Percentiles rank a stretch among this genome's conserved stretches.
These are phyloP conservation scores for Blastomyces percursus DNA, from an alignment of 2,329 filamentous ascomycete species.

Conservation along the genomic window DNA sequence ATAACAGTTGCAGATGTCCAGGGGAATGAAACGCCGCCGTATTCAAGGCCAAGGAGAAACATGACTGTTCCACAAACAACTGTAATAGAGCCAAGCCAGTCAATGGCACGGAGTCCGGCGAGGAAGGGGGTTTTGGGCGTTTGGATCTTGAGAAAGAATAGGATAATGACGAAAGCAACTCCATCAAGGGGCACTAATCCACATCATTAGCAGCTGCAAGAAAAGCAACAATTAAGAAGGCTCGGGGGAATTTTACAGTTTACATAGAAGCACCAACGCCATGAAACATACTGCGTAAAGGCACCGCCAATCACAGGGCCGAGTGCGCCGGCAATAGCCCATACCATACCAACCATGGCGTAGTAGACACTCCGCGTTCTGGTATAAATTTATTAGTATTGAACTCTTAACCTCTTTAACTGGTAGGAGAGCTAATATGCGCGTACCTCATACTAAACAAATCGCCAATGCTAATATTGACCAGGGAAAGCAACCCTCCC, in stretches of 20 bases:
- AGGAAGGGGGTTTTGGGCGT: slow-evolving; percentile 48
- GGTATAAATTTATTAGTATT: neutral
- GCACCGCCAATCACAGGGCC: slow-evolving; percentile 53
- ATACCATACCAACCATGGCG: slow-evolving; percentile 50
- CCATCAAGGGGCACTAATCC: slow-evolving; percentile 46
- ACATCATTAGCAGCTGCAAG: slow-evolving; percentile 3
- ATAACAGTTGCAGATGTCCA: slow-evolving; percentile 66
- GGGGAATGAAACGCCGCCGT: slow-evolving; percentile 62
- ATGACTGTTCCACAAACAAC: slow-evolving; percentile 71
- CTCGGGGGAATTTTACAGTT: slow-evolving; percentile 34
- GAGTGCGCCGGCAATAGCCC: slow-evolving; percentile 49
- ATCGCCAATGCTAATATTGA: slow-evolving; percentile 54
- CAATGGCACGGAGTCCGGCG: slow-evolving; percentile 49
- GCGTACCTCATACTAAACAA: slow-evolving; percentile 47
- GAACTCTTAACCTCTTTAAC: no score
- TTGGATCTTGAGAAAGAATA: slow-evolving; percentile 51
- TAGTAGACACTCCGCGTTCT: slow-evolving; percentile 49
- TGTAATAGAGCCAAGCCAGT: slow-evolving; percentile 49
- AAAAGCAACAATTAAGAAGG: slow-evolving; percentile 21
- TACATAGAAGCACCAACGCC: slow-evolving; percentile 52
- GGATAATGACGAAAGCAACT: slow-evolving; percentile 45
- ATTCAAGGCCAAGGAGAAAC: slow-evolving; percentile 74
- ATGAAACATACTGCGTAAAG: slow-evolving; percentile 48
- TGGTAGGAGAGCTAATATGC: neutral
- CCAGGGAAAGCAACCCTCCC: slow-evolving; percentile 52